Evolutionary conservation across 129 eudicot species (phyloP).

Genomic region (Pulicaria dysenterica): DNA sequence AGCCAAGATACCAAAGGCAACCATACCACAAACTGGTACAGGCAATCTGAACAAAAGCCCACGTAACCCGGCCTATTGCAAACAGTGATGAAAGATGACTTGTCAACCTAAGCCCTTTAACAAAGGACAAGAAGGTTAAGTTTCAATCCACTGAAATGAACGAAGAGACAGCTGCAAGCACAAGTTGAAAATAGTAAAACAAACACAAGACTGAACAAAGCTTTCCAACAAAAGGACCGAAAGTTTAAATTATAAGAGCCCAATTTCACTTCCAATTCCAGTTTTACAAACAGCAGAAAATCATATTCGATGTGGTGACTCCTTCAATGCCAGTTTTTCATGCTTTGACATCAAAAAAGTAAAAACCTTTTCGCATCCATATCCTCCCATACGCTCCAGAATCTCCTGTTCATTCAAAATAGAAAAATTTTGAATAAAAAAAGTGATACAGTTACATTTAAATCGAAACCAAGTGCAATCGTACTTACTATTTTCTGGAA

Average conservation of each 20-base stretch:
- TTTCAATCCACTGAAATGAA: slow-evolving; percentile 7
- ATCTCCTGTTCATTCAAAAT: slow-evolving; percentile 26
- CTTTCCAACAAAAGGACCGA: slow-evolving; percentile 13
- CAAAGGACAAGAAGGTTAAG: neutral
- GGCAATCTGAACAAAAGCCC: too few species aligned
- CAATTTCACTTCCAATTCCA: slow-evolving; percentile 29
- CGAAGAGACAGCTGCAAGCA: slow-evolving; percentile 11
- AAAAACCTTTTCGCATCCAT: neutral
- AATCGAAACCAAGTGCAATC: neutral
- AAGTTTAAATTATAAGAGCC: slow-evolving; percentile 13
- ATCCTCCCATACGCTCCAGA: neutral
- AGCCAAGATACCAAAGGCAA: too few species aligned
- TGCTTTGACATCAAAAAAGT: slow-evolving; percentile 16
- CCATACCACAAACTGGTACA: too few species aligned
- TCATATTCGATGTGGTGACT: slow-evolving; percentile 16
- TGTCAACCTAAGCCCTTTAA: too few species aligned
- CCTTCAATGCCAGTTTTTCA: slow-evolving; percentile 12
- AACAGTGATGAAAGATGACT: too few species aligned
- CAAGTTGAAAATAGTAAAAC: slow-evolving; percentile 17
- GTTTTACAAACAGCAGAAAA: slow-evolving; percentile 25
- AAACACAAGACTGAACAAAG: neutral
- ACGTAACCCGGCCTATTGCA: too few species aligned
- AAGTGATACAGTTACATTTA: neutral
- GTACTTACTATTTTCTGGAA: slow-evolving; percentile 85
- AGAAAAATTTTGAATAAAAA: too few species aligned